phyloP scores from a whole-genome alignment of 176 grass and related monocot species.

The maize (Zea mays) region Zm-B73-REFERENCE-NAM-5.0 NC_050097.1:94378501-94379000 shows the following conservation, averaged over 20 bases:
- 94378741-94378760: background rate
- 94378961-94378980: background rate
- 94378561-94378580: background rate
- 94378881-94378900: background rate
- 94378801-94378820: no score
- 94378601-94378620: background rate
- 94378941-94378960: background rate
- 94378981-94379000: background rate
- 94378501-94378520: background rate
- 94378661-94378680: no score
- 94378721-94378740: no score
- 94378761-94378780: no score
- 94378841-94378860: slow-evolving; percentile 33
- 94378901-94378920: background rate
- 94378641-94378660: background rate
- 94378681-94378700: no score
- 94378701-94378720: no score
- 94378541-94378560: background rate
- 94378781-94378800: no score
- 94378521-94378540: background rate
- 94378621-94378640: background rate
- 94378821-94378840: no score
- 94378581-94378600: background rate
- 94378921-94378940: background rate
- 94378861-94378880: background rate